Base-by-base conservation (phyloP, 495 filamentous ascomycete genomes). In the Podospora pseudoanserina region DNA sequence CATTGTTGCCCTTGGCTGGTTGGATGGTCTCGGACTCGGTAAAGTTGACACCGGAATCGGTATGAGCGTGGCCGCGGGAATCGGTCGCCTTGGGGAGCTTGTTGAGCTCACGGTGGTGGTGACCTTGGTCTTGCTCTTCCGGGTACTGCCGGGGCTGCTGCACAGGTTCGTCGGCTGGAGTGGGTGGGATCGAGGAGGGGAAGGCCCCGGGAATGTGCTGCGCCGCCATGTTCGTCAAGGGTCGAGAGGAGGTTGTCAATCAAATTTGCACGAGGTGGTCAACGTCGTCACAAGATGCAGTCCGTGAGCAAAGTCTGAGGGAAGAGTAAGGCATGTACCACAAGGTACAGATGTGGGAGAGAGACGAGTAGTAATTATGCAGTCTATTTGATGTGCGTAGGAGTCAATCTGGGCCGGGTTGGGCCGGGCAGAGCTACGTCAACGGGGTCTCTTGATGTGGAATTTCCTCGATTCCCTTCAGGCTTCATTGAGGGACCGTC, bases 11-110 rank as follows among this genome's bases (percentile, higher is more conserved):
- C 15, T n/a, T n/a, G 9, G 53, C 20, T 19, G 49, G 5, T 15
- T 60, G 62, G 26, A 68, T 57, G 44, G 63, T 63, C 1, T 68
- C 57, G 1, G 63, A 27, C 0, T 76, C 73, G 55, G 59, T 63
- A 6, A 75, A 26, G 28, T 71, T 77, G 30, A 79, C 69, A 5
- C 77, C 78, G 0, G 79, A 79, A 28, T 81, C 79, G 18, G 68
- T 69, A 19, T 74, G 58, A 18, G 71, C 61, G 60, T 81, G 78
- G 58, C 69, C 64, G 58, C 77, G 71, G 6, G 73, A 73, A 20
- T 79, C 73, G 23, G 64, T 65, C 27, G 72, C 60, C 60, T 77
- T 79, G 67, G 77, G 78, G 56, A 79, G 68, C 64, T 75, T 79
- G 56, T 75, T 76, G 49, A 65, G 74, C 3, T 78, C 69, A 20